phyloP scores from a whole-genome alignment of 345 rosid genomes.

The Arabidopsis arenosa region DNA sequence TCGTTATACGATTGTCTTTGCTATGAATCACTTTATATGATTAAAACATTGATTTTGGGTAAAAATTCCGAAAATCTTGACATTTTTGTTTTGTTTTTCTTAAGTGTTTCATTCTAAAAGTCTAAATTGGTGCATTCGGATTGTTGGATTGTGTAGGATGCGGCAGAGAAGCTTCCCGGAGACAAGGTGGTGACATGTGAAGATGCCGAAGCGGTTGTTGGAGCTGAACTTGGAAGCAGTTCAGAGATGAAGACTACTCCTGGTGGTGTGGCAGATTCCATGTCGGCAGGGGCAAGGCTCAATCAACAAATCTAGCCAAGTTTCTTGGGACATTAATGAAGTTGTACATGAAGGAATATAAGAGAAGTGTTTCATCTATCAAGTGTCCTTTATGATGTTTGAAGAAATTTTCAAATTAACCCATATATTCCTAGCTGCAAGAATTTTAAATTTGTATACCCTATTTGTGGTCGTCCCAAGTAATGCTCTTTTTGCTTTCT shows the following conservation, averaged over 20 bases:
- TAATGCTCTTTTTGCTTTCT: background rate
- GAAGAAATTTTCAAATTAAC: background rate
- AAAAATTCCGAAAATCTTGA: no score
- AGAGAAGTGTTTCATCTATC: background rate
- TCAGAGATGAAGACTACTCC: slow-evolving; percentile 50
- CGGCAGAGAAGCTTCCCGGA: slow-evolving; percentile 44
- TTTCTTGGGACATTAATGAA: background rate
- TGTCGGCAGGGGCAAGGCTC: slow-evolving; percentile 60
- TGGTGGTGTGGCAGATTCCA: slow-evolving; percentile 62
- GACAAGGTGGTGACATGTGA: slow-evolving; percentile 59
- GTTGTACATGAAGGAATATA: background rate
- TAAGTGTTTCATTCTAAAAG: background rate
- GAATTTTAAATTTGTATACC: background rate
- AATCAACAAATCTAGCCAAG: slow-evolving; percentile 45
- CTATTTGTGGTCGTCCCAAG: background rate
- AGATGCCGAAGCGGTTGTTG: slow-evolving; percentile 59
- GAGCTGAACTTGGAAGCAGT: slow-evolving; percentile 56
- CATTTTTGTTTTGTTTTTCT: no score
- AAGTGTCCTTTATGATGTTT: background rate
- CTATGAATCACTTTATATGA: no score
- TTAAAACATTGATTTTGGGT: no score
- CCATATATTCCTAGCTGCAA: background rate
- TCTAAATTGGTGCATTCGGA: background rate
- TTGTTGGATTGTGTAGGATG: slow-evolving; percentile 47
- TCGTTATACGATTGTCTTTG: no score